These are phyloP conservation scores for Bromus sterilis DNA, from an alignment of 176 grass and related monocot genomes.

Conservation along the genomic window DNA sequence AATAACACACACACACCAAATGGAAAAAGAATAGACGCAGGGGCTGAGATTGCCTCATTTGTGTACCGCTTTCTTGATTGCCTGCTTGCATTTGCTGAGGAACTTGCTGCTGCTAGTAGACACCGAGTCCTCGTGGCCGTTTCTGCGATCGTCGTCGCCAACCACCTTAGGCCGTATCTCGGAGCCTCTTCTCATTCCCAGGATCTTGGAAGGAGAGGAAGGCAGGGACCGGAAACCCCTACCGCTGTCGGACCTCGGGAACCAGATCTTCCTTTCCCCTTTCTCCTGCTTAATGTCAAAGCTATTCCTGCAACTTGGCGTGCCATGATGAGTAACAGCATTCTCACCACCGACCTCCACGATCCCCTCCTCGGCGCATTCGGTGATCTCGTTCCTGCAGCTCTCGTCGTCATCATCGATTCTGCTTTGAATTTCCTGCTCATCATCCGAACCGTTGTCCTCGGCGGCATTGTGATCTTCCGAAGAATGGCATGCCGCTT, in stretches of 20 bases:
- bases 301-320: slow-evolving; percentile 38
- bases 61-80: slow-evolving; percentile 88
- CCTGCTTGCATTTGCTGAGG: slow-evolving; percentile 58
- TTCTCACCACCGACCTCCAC: slow-evolving; percentile 11
- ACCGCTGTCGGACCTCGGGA: slow-evolving; percentile 52
- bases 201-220: slow-evolving; percentile 76
- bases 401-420: background rate
- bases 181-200: slow-evolving; percentile 64
- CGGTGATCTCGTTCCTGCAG: slow-evolving; percentile 21
- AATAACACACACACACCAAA: background rate
- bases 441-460: background rate
- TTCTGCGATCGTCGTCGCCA: slow-evolving; percentile 37
- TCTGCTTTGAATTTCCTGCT: slow-evolving; percentile 17
- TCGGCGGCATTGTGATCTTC: background rate
- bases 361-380: slow-evolving; percentile 42
- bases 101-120: slow-evolving; percentile 65
- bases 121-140: slow-evolving; percentile 30
- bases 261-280: slow-evolving; percentile 40
- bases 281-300: slow-evolving; percentile 62
- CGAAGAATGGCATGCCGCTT: background rate
- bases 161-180: slow-evolving; percentile 63
- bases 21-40: background rate
- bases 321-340: slow-evolving; percentile 15
- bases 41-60: slow-evolving; percentile 27
- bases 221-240: slow-evolving; percentile 87